Conservation (phyloP, 768 basidiomycete genomes). For the Scleroderma citrinum region DNA sequence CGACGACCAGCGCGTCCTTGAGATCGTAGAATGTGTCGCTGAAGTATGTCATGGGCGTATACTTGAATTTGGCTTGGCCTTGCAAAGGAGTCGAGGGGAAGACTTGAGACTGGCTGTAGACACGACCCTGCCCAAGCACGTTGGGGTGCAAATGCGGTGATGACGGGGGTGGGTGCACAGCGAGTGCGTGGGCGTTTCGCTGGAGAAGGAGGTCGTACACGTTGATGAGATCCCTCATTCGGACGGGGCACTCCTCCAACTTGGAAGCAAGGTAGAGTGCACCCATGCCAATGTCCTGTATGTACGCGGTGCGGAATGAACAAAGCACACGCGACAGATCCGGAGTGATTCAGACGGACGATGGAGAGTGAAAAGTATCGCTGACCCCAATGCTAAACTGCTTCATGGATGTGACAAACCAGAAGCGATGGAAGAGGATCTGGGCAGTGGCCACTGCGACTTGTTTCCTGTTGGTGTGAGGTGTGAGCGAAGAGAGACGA, state of each 20-base stretch:
- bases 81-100: constrained; percentile 3
- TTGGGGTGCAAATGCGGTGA: background rate
- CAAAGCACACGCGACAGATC: constrained; percentile 8
- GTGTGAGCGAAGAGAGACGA: constrained; percentile 2
- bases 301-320: constrained; percentile 5
- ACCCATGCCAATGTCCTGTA: constrained; percentile 85
- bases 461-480: constrained; percentile 60
- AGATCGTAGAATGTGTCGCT: constrained; percentile 86
- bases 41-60: constrained; percentile 86
- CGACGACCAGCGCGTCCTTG: constrained; percentile 89
- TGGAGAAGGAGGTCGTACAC: constrained; percentile 87
- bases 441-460: constrained; percentile 96
- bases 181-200: constrained; percentile 51
- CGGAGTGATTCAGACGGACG: background rate
- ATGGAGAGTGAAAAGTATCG: background rate
- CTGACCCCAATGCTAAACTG: constrained; percentile 90
- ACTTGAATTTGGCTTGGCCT: constrained; percentile 45
- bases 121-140: background rate
- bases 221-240: constrained; percentile 93
- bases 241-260: constrained; percentile 84
- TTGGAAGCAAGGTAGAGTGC: constrained; percentile 85
- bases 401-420: constrained; percentile 91
- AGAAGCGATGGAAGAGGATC: constrained; percentile 94
- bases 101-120: constrained; percentile 1
- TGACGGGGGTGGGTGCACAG: constrained; percentile 3